These are phyloP conservation scores for Ceratobasidium sp. DNA, from an alignment of 1,284 basidiomycete species.

Conservation along the genomic window DNA sequence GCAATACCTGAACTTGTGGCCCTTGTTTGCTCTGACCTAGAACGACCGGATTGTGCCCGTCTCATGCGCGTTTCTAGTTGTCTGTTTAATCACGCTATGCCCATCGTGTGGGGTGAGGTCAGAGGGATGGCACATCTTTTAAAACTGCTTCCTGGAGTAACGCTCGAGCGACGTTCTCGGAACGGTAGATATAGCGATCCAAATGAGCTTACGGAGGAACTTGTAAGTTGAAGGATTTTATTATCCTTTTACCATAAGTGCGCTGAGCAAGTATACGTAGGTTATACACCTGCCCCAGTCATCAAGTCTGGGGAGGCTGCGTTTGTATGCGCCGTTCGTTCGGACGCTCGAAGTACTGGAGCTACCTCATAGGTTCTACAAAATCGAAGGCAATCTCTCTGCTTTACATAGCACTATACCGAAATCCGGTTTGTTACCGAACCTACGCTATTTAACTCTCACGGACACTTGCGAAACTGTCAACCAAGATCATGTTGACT, in stretches of 20 bases:
- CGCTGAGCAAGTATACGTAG: not conserved
- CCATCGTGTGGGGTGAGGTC: not conserved
- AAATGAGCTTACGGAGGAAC: not conserved
- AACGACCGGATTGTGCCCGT: not conserved
- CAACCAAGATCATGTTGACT: not conserved
- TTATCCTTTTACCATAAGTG: not conserved
- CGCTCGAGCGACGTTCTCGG: not conserved
- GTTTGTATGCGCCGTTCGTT: not conserved
- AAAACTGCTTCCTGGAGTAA: not conserved
- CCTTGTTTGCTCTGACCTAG: not conserved
- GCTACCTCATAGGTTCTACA: not conserved
- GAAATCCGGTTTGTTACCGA: not conserved
- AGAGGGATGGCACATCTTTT: not conserved
- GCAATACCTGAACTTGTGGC: not conserved
- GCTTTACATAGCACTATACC: not conserved
- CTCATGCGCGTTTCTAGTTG: not conserved
- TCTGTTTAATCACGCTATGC: slow-evolving; percentile 2
- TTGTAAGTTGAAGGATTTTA: not conserved
- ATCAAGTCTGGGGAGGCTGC: not conserved
- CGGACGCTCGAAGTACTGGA: not conserved
- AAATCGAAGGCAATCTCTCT: not conserved
- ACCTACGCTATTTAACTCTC: not conserved
- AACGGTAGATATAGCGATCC: not conserved
- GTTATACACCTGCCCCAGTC: not conserved
- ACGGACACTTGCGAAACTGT: not conserved